Conservation (phyloP, 306 rosid genomes). For the Gastrolobium bilobum region DNA sequence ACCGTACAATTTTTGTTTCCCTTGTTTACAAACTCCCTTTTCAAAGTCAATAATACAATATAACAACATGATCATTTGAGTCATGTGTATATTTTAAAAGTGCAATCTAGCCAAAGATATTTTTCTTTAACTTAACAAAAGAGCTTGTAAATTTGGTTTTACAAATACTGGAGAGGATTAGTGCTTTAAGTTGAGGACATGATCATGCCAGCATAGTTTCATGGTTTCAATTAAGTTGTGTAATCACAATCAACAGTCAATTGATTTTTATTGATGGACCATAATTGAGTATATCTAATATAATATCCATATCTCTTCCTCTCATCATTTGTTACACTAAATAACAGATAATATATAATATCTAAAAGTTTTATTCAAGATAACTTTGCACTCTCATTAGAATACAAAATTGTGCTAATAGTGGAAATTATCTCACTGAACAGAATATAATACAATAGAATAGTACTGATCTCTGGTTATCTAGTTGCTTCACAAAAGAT, state of each 20-base stretch:
- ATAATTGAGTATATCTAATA: conserved; percentile 25
- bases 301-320: conserved; percentile 31
- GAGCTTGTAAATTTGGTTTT: not conserved
- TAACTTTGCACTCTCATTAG: conserved; percentile 37
- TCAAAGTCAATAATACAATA: conserved; percentile 20
- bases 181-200: conserved; percentile 5
- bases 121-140: not conserved
- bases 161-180: not conserved
- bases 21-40: not conserved
- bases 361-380: conserved; percentile 35
- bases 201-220: not conserved
- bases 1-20: conserved; percentile 22
- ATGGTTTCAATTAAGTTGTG: conserved; percentile 15
- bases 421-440: conserved; percentile 38
- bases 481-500: conserved; percentile 51
- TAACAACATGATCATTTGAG: conserved; percentile 25
- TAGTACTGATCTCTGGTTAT: conserved; percentile 36
- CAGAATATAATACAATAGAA: conserved; percentile 33
- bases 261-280: conserved; percentile 15
- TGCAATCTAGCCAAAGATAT: not conserved
- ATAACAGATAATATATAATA: conserved; percentile 30
- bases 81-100: not conserved
- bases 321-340: conserved; percentile 19
- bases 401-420: conserved; percentile 44
- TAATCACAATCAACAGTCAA: conserved; percentile 3